Base-by-base conservation (phyloP, 164 flowering plant genomes). In the Paratinospora sagittata region DNA sequence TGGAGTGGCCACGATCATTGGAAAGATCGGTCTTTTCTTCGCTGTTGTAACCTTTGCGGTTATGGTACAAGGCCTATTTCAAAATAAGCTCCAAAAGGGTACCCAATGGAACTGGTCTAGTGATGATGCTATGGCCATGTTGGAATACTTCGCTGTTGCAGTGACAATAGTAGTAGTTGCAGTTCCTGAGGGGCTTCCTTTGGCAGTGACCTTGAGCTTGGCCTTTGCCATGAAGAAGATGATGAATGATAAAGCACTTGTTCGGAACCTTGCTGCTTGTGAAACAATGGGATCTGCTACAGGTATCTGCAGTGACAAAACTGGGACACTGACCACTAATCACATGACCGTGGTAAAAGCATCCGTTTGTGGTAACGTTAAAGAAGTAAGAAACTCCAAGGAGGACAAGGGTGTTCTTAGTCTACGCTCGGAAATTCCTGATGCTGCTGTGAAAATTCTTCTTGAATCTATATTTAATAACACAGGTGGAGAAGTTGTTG, bases 1-100 rank as follows among this genome's bases (percentile, higher is more conserved):
- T 75, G 97, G 97, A 67, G 97, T 89, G 65, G 91, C 97, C 1
- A 91, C 94, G 55, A 83, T 91, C 47, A 91, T 91, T 72, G 94
- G 92, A n/a, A 91, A 88, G 70, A 79, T 88, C 2, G 94, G 92
- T 27, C 90, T 91, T 66, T 83, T 82, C 82, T 91, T 89, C 76
- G 92, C 94, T 27, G 76, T 89, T 0, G 84, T 91, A 33, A 88
- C 97, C 37, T 91, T 91, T 79, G 94, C 89, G 23, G 94, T 91
- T 7, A 63, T 91, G 69, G 89, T 86, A 36, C 92, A 86, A 75
- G 89, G 90, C 37, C 55, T 91, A 52, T 33, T 87, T 33, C 71
- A 72, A 66, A 78, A 78, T 3, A 91, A 91, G 75, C 57, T 79
- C 69, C 69, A 30, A 9, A 85, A 84, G 26, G 61, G 61, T 3